Evolutionary conservation across 208 protist genomes (phyloP).

Genomic region (Trypanosoma boissoni): DNA sequence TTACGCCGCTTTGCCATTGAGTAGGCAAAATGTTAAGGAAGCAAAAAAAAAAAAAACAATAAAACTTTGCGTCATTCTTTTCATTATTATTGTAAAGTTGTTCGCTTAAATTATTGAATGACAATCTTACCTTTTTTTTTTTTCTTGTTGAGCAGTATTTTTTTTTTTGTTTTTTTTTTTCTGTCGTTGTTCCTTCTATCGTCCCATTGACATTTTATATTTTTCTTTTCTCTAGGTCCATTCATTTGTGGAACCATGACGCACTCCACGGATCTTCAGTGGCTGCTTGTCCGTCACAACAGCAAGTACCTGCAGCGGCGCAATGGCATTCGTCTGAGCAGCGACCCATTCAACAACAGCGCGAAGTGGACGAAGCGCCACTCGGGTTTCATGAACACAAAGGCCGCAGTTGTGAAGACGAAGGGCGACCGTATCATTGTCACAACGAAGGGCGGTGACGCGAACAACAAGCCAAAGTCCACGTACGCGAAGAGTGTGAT

Average conservation of each 20-base stretch:
- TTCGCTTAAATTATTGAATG: too few relatives aligned
- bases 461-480: constrained; percentile 78
- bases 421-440: constrained; percentile 64
- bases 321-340: constrained; percentile 73
- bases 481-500: constrained; percentile 67
- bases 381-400: constrained; percentile 71
- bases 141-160: constrained; percentile 2
- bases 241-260: constrained; percentile 37
- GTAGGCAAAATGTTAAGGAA: too few relatives aligned
- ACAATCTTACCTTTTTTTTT: constrained; percentile 22
- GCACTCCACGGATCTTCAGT: constrained; percentile 87
- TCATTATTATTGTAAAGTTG: too few relatives aligned
- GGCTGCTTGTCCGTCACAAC: constrained; percentile 78
- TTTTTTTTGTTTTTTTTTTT: not conserved
- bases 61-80: too few relatives aligned
- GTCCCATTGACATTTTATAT: constrained; percentile 1
- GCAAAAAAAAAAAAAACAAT: too few relatives aligned
- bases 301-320: constrained; percentile 87
- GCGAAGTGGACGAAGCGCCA: constrained; percentile 88
- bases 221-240: not conserved
- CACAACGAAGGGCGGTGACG: constrained; percentile 67
- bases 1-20: too few relatives aligned
- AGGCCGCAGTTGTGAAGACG: constrained; percentile 70
- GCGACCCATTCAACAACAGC: constrained; percentile 88
- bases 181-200: constrained; percentile 2